These are phyloP conservation scores for Penicillium sp. DNA, from an alignment of 2,329 filamentous ascomycete species.

Conservation along the genomic window DNA sequence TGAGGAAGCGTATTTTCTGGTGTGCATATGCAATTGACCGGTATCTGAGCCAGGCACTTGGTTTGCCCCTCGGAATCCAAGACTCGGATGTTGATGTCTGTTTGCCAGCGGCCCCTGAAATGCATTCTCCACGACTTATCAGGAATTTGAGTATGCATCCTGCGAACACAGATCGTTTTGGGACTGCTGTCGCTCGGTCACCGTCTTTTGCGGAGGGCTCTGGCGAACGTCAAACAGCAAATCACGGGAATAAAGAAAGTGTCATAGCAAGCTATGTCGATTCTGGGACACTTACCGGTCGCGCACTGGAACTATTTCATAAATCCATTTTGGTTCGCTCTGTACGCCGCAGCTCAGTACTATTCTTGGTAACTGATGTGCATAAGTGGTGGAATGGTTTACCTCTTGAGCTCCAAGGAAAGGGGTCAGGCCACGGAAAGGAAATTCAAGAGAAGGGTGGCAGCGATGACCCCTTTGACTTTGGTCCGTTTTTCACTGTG, in stretches of 20 bases:
- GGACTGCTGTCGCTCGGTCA: neutral
- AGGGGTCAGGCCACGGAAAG: neutral
- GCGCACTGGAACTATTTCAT: conserved; percentile 44
- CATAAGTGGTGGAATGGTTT: conserved; percentile 47
- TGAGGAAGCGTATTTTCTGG: conserved; percentile 47
- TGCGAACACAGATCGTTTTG: neutral
- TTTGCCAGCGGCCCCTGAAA: conserved; percentile 48
- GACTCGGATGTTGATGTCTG: conserved; percentile 47
- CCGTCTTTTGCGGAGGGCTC: neutral
- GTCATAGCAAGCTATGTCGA: conserved; percentile 41
- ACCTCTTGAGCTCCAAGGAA: conserved; percentile 30
- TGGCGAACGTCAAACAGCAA: conserved; percentile 3
- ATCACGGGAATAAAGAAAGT: conserved; percentile 29
- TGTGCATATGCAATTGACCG: conserved; percentile 44
- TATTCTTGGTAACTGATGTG: conserved; percentile 42
- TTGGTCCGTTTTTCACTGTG: conserved; percentile 43
- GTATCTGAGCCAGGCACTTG: conserved; percentile 43
- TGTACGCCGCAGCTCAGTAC: conserved; percentile 38
- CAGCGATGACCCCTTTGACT: conserved; percentile 28
- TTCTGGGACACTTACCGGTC: conserved; percentile 41
- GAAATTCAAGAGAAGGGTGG: neutral
- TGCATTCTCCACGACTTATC: conserved; percentile 32
- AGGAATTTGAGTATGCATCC: neutral
- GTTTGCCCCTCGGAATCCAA: conserved; percentile 43
- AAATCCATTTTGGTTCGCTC: conserved; percentile 44